Base-by-base conservation (phyloP, 352 stramenopile species). In the Globisporangium yorkense region DNA sequence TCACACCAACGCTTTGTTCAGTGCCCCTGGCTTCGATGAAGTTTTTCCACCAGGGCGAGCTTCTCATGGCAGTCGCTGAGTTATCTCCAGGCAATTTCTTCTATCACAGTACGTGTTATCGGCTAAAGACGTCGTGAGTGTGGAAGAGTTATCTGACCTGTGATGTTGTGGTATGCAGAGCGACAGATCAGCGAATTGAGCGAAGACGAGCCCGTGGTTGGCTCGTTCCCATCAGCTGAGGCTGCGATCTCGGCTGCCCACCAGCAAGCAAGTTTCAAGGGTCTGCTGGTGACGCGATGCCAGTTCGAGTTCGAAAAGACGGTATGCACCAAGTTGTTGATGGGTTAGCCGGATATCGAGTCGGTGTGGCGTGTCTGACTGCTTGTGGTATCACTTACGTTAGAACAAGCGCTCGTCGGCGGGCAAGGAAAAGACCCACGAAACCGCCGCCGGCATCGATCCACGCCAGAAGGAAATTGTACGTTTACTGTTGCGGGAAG, bases 221-320 rank as follows among this genome's bases (percentile, higher is more conserved):
- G 86, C 18, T 68, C 71, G 1, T 94, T 85, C 40, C 45, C 71
- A 41, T 87, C 84, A 43, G 67, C 62, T 31, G 72, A 86, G 3
- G 48, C 66, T 50, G 82, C 86, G 18, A 65, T 74, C 12, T 65
- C 88, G 51, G 71, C 66, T 12, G 84, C 66, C 16, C 31, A 61
- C 27, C 74, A 71, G 21, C 66, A 77, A 46, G 80, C 74, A 2
- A 89, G 59, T 53, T 95, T 95, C 65, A 90, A 86, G 57, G 68
- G 75, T 7, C 66, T 95, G 29, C 68, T 95, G 9, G 78, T 95
- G 10, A 82, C 73, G 9, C 74, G 80, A 15, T 95, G 84, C 66
- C 86, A 95, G 59, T 45, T 71, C 40, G 83, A 92, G 62, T 95
- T 95, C 54, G 84, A 95, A 47, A 92, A 87, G 66, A 75, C 70